Percentiles rank a stretch among this genome's conserved stretches.
Evolutionary conservation across 2,329 filamentous ascomycete species (phyloP).

Genomic region (Calonectria leucothoes): DNA sequence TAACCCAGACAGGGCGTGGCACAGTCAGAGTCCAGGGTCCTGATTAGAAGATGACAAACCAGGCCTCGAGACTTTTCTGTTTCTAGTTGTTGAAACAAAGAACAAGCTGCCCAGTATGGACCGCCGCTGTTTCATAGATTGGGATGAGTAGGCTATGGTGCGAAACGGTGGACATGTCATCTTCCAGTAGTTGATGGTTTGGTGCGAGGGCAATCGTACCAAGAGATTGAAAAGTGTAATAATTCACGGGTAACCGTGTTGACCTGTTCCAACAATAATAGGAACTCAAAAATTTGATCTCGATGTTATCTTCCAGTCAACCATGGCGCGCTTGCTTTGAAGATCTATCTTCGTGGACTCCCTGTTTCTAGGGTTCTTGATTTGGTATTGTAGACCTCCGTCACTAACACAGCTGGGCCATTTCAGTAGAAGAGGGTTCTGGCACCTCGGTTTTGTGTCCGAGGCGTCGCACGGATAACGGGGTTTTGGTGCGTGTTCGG

Average conservation of each 20-base stretch:
- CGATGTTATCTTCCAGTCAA: not conserved
- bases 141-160: not conserved
- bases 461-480: too few relatives aligned
- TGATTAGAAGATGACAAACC: not conserved
- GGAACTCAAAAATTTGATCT: too few relatives aligned
- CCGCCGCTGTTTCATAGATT: not conserved
- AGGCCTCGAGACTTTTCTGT: not conserved
- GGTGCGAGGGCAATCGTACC: too few relatives aligned
- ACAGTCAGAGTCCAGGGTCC: not conserved
- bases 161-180: not conserved
- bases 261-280: too few relatives aligned
- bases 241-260: too few relatives aligned
- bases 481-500: too few relatives aligned
- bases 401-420: not conserved
- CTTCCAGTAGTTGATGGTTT: too few relatives aligned
- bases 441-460: too few relatives aligned
- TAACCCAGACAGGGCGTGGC: not conserved
- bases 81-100: not conserved
- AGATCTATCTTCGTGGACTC: too few relatives aligned
- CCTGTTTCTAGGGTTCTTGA: not conserved
- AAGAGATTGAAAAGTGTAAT: too few relatives aligned
- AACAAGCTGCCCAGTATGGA: not conserved
- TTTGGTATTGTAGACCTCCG: not conserved
- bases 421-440: too few relatives aligned
- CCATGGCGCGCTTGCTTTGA: too few relatives aligned